Base-by-base conservation (phyloP, 129 eudicot genomes). In the Smallanthus sonchifolius region DNA sequence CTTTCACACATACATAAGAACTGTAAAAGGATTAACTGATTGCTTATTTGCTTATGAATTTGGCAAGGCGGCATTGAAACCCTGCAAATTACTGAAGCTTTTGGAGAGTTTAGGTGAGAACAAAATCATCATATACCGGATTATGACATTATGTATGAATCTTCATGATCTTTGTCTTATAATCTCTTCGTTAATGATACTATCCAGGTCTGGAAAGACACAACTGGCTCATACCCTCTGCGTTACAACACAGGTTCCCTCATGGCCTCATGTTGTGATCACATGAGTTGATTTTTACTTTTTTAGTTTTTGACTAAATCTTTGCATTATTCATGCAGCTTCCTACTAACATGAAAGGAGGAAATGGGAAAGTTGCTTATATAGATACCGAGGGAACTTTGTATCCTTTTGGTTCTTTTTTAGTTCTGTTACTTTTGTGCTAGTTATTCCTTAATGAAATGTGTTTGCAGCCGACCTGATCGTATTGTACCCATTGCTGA, bases 161-260 rank as follows among this genome's bases (percentile, higher is more conserved):
- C 62, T 65, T 67, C 39, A 60, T 48, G 72, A 67, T 79, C 51
- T 30, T 7, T 56, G 38, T 69, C 54, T 37, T 59, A 20, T 60
- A 69, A n/a, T 45, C 2, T 14, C 71, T 66, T 75, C 69, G 32
- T 75, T 39, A 28, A 65, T 66, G 67, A 38, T 65, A 35, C 16
- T 49, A 43, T 44, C 51, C 89, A 94, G 98, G 73, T 94, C 97
- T 81, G 98, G 98, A 72, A 94, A 94, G 82, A 94, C 98, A 67
- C 98, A 94, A 83, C 96, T 94, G 56, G 98, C 98, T 16, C 98
- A 94, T 73, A 94, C 98, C 60, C 93, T 94, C 14, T 94, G 98
- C 4, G 97, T 94, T 76, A 70, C 97, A 55, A 94, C 98, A 30
- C 98, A 90, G 96, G 97, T 85, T 68, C 34, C 52, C 57, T 66